These are phyloP conservation scores for Corylus americana DNA, from an alignment of 306 rosid species.

Conservation along the genomic window DNA sequence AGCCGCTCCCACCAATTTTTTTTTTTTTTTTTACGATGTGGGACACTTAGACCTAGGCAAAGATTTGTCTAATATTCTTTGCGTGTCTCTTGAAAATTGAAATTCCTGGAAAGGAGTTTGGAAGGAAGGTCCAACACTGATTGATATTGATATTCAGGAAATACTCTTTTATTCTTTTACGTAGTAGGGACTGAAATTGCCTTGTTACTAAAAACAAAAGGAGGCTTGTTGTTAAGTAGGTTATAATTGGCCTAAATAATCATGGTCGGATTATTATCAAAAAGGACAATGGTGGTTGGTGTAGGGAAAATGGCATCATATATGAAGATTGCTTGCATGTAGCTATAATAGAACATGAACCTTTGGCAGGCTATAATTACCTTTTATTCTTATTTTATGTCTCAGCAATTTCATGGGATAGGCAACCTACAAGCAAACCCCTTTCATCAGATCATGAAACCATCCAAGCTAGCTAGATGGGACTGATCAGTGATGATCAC, in stretches of 20 bases:
- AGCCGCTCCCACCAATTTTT: too few species aligned
- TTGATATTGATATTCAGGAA: not conserved
- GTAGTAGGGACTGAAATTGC: not conserved
- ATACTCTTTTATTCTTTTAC: not conserved
- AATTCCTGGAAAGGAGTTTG: not conserved
- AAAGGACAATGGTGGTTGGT: not conserved
- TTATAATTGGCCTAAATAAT: conserved; percentile 23
- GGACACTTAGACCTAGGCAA: too few species aligned
- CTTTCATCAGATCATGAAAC: not conserved
- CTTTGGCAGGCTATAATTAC: not conserved
- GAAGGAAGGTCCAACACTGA: not conserved
- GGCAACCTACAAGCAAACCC: not conserved
- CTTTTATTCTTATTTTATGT: not conserved
- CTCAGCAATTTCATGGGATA: not conserved
- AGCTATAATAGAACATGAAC: not conserved
- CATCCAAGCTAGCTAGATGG: not conserved
- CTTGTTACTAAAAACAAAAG: not conserved
- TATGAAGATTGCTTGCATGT: not conserved
- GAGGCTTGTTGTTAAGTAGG: conserved; percentile 11
- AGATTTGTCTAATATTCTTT: too few species aligned
- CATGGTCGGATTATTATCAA: conserved; percentile 19
- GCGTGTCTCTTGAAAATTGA: not conserved
- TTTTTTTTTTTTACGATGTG: too few species aligned
- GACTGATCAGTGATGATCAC: too few species aligned
- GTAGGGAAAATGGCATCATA: not conserved